phyloP scores from a whole-genome alignment of 345 rosid species.

The Salix dunnii region DNA sequence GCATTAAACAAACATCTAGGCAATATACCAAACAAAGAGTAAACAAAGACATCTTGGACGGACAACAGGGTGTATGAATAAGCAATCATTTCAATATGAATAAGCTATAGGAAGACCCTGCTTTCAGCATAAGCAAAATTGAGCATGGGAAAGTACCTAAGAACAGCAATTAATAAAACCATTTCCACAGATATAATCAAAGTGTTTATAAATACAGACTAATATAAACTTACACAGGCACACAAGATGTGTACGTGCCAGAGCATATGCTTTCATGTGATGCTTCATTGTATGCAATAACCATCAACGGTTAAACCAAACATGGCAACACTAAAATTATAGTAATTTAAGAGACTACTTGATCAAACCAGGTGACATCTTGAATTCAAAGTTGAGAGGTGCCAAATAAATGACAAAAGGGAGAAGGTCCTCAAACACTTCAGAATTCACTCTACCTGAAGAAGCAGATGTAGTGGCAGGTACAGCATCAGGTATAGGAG shows the following conservation, averaged over 20 bases:
- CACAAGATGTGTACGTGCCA: background rate
- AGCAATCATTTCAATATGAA: background rate
- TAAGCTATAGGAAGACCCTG: background rate
- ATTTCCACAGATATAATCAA: background rate
- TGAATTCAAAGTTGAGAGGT: background rate
- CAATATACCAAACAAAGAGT: background rate
- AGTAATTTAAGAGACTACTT: background rate
- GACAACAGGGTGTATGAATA: background rate
- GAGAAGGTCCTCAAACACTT: constrained; percentile 8
- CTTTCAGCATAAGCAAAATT: background rate
- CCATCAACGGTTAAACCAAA: background rate
- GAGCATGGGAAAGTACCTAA: background rate
- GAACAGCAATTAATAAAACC: background rate
- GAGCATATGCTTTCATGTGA: background rate
- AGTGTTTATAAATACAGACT: background rate
- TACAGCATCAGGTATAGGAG: constrained; percentile 32
- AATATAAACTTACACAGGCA: background rate
- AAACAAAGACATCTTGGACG: background rate
- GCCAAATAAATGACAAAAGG: background rate
- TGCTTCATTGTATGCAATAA: background rate
- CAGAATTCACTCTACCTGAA: constrained; percentile 43
- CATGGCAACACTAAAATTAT: background rate
- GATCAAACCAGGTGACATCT: background rate
- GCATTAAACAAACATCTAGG: background rate
- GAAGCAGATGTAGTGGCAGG: constrained; percentile 46